Conservation (phyloP, 2,329 filamentous ascomycete genomes). For the Fusarium miscanthi region DNA sequence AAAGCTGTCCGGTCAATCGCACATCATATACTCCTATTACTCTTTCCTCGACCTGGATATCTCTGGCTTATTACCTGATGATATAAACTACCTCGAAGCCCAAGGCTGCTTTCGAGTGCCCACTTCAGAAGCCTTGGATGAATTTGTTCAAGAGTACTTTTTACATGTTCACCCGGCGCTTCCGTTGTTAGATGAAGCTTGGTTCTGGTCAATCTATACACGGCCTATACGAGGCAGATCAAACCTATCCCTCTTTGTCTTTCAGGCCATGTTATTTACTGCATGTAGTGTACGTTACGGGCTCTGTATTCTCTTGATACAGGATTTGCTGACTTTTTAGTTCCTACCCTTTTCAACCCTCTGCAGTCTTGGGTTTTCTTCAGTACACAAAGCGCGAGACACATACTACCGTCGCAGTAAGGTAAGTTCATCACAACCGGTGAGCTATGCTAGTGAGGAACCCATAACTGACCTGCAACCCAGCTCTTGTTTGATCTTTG, state of each 20-base stretch:
- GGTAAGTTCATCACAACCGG: not conserved
- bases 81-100: constrained; percentile 22
- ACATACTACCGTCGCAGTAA: constrained; percentile 30
- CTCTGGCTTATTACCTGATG: constrained; percentile 9
- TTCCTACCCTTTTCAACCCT: constrained; percentile 14
- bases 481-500: constrained; percentile 28
- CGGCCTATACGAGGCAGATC: not conserved
- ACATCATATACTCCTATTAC: constrained; percentile 27
- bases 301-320: fast-evolving
- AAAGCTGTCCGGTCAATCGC: not conserved
- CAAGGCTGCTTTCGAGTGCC: constrained; percentile 28
- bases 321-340: not conserved
- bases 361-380: constrained; percentile 16
- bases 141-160: not conserved
- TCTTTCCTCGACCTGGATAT: constrained; percentile 18
- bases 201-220: constrained; percentile 26
- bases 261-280: constrained; percentile 31
- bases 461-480: not conserved
- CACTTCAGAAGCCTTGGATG: constrained; percentile 11
- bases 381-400: constrained; percentile 7
- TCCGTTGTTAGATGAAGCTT: not conserved
- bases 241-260: constrained; percentile 13
- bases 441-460: no score
- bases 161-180: not conserved
- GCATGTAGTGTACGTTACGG: constrained; percentile 16